Evolutionary conservation across 495 filamentous ascomycete genomes (phyloP).

Genomic region (Xylaria telfairii): DNA sequence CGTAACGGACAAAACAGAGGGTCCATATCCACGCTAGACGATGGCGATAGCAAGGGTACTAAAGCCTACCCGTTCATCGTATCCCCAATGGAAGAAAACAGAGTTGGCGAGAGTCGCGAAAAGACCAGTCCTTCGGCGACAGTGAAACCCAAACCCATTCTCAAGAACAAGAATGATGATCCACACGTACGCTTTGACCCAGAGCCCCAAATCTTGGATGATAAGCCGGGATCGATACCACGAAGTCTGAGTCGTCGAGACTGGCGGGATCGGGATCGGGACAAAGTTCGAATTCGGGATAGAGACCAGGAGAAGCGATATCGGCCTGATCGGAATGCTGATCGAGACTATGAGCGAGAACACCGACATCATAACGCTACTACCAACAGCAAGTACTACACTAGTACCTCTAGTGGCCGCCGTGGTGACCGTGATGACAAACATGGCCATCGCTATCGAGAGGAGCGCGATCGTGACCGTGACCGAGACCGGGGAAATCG

Average conservation of each 20-base stretch:
- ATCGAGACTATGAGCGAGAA: slow-evolving; percentile 32
- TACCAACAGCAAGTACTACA: slow-evolving; percentile 15
- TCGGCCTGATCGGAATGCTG: slow-evolving; percentile 34
- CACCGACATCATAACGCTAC: slow-evolving; percentile 27
- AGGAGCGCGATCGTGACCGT: slow-evolving; percentile 11
- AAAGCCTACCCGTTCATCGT: slow-evolving; percentile 50
- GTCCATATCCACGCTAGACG: slow-evolving; percentile 10
- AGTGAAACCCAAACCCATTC: slow-evolving; percentile 53
- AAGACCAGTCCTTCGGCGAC: slow-evolving; percentile 46
- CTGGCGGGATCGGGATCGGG: slow-evolving; percentile 32
- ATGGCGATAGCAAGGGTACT: slow-evolving; percentile 32
- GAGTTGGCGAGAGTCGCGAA: slow-evolving; percentile 4
- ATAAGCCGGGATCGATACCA: slow-evolving; percentile 42
- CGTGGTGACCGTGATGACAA: slow-evolving; percentile 18
- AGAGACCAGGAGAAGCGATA: slow-evolving; percentile 36
- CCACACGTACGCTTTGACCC: slow-evolving; percentile 52
- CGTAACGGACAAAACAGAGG: not conserved
- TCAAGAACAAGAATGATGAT: slow-evolving; percentile 58
- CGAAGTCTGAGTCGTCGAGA: slow-evolving; percentile 30
- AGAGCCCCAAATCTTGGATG: slow-evolving; percentile 41
- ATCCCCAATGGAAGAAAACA: slow-evolving; percentile 36
- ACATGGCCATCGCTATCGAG: not conserved
- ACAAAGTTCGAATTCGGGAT: slow-evolving; percentile 30
- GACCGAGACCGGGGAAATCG: slow-evolving; percentile 34
- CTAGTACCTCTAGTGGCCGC: slow-evolving; percentile 3